A percentile compares a stretch with the other conserved stretches of the same genome.
Evolutionary conservation across 192 early-diverging fungal genomes (phyloP).

Genomic region (Paraglomus brasilianum): DNA sequence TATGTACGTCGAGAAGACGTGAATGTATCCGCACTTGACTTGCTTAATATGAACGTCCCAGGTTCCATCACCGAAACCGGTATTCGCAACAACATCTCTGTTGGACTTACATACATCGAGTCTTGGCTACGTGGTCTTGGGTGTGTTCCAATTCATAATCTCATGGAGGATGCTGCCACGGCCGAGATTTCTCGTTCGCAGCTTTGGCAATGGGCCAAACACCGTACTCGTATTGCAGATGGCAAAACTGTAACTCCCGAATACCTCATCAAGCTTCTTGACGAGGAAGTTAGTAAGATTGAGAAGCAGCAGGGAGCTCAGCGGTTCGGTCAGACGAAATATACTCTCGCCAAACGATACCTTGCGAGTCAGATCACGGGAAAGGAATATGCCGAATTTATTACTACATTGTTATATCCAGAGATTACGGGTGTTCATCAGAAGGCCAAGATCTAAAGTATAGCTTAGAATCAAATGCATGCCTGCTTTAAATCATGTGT

Average conservation of each 20-base stretch:
- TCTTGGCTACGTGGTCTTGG: constrained; percentile 93
- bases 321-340: constrained; percentile 66
- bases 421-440: constrained; percentile 60
- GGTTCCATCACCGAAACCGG: constrained; percentile 87
- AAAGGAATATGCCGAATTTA: constrained; percentile 85
- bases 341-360: constrained; percentile 63
- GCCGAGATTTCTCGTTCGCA: constrained; percentile 97
- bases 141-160: constrained; percentile 96
- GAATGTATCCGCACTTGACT: constrained; percentile 73
- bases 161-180: constrained; percentile 99
- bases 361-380: constrained; percentile 80
- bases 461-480: too few relatives aligned
- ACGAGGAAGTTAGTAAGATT: constrained; percentile 82
- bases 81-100: constrained; percentile 89
- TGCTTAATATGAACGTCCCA: constrained; percentile 74
- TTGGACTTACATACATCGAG: constrained; percentile 93
- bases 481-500: too few relatives aligned
- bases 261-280: constrained; percentile 74
- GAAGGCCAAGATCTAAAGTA: constrained; percentile 38
- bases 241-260: constrained; percentile 80
- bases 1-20: constrained; percentile 91
- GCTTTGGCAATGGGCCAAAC: constrained; percentile 96
- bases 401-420: constrained; percentile 92
- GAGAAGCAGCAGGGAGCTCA: constrained; percentile 60
- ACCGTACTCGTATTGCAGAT: constrained; percentile 76